A percentile compares a stretch with the other conserved stretches of the same genome.
phyloP scores from a whole-genome alignment of 208 protist species.

The Acanthamoeba healyi region DNA sequence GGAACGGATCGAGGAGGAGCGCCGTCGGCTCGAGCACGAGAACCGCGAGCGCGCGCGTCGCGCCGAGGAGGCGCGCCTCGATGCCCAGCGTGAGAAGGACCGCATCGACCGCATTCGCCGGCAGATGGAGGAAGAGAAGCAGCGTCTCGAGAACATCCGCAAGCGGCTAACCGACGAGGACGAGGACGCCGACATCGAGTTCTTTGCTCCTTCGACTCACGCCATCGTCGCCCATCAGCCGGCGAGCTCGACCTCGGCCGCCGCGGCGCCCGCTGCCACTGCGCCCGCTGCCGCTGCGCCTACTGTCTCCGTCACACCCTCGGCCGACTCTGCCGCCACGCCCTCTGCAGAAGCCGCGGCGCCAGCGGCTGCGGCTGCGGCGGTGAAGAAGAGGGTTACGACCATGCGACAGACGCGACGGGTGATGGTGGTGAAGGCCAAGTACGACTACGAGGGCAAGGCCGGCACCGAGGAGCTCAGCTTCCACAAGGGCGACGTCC shows the following conservation, averaged over 20 bases:
- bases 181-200: slow-evolving; percentile 43
- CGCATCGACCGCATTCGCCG: slow-evolving; percentile 30
- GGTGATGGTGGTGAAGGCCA: slow-evolving; percentile 61
- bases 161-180: slow-evolving; percentile 41
- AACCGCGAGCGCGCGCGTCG: not conserved
- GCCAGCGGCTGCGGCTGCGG: not conserved
- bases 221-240: not conserved
- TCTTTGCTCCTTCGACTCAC: slow-evolving; percentile 8
- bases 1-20: slow-evolving; percentile 47
- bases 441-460: slow-evolving; percentile 61
- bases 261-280: not conserved
- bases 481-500: slow-evolving; percentile 41
- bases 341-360: not conserved
- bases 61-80: slow-evolving; percentile 7
- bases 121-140: slow-evolving; percentile 48
- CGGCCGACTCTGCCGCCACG: not conserved
- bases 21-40: slow-evolving; percentile 16
- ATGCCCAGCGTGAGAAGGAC: slow-evolving; percentile 54
- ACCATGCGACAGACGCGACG: slow-evolving; percentile 40
- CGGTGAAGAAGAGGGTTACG: not conserved
- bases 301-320: not conserved
- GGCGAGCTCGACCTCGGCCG: not conserved
- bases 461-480: slow-evolving; percentile 7
- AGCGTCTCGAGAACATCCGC: slow-evolving; percentile 17
- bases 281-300: not conserved